phyloP scores from a whole-genome alignment of 148 eudicot genomes.

The Simmondsia chinensis region DNA sequence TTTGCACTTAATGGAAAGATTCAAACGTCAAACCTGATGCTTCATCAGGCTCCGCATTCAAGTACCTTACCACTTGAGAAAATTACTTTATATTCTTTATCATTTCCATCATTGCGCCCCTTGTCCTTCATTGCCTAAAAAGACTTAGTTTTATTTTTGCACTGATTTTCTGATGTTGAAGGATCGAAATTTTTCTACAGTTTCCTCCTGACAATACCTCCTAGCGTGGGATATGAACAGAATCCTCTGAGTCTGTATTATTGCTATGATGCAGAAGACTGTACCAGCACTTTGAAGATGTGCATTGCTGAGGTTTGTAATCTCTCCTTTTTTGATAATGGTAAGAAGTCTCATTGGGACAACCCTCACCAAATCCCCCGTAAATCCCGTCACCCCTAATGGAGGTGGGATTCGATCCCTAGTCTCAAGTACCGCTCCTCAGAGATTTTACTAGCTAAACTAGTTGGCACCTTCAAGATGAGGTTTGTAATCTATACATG shows the following conservation, averaged over 20 bases:
- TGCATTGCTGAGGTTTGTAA: slow-evolving; percentile 83
- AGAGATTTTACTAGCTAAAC: too few relatives aligned
- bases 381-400: too few relatives aligned
- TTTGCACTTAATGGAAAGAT: too few relatives aligned
- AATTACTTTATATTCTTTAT: too few relatives aligned
- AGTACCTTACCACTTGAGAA: too few relatives aligned
- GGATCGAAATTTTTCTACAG: slow-evolving; percentile 27
- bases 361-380: background rate
- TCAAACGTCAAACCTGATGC: too few relatives aligned
- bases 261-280: slow-evolving; percentile 66
- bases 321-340: background rate
- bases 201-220: slow-evolving; percentile 75
- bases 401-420: too few relatives aligned
- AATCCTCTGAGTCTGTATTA: slow-evolving; percentile 89
- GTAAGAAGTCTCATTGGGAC: background rate
- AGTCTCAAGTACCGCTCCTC: too few relatives aligned
- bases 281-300: slow-evolving; percentile 41
- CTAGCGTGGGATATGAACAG: slow-evolving; percentile 89
- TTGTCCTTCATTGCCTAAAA: background rate
- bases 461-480: too few relatives aligned
- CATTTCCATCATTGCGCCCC: too few relatives aligned
- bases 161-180: background rate
- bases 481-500: too few relatives aligned
- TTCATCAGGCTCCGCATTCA: too few relatives aligned
- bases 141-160: background rate